Percentiles rank a stretch among this genome's conserved stretches.
Conservation (phyloP, 192 early-diverging fungal genomes). For the Backusella circina region DNA sequence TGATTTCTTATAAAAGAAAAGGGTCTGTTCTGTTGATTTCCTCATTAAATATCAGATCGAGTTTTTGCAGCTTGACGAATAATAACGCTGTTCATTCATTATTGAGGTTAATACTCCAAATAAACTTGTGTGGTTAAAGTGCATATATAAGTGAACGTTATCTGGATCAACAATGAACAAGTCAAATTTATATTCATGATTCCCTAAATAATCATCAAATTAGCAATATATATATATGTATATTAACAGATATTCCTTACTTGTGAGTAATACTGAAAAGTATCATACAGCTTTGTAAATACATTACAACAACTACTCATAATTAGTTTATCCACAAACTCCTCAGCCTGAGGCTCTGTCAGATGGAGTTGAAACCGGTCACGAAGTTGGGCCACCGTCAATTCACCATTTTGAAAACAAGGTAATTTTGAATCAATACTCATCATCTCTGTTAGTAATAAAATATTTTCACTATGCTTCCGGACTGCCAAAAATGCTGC, state of each 20-base stretch:
- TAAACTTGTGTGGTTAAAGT: too few relatives aligned
- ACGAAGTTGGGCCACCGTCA: conserved; percentile 65
- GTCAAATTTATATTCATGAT: neutral
- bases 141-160: too few relatives aligned
- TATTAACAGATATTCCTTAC: conserved; percentile 19
- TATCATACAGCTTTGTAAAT: conserved; percentile 93
- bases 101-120: too few relatives aligned
- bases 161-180: too few relatives aligned
- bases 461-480: conserved; percentile 83
- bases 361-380: conserved; percentile 84
- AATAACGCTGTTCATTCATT: too few relatives aligned
- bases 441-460: conserved; percentile 94
- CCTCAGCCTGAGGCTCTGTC: conserved; percentile 83
- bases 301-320: conserved; percentile 86
- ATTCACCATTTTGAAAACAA: conserved; percentile 55
- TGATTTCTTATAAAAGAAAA: too few relatives aligned
- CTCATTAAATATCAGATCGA: too few relatives aligned
- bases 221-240: neutral
- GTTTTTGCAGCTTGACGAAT: too few relatives aligned
- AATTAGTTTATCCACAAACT: conserved; percentile 83
- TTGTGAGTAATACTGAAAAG: conserved; percentile 96
- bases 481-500: conserved; percentile 82
- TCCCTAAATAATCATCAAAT: neutral
- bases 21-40: too few relatives aligned
- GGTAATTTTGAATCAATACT: conserved; percentile 71